Percentiles rank a stretch among this genome's conserved stretches.
phyloP scores from a whole-genome alignment of 768 basidiomycete genomes.

The Collybia mongolica region DNA sequence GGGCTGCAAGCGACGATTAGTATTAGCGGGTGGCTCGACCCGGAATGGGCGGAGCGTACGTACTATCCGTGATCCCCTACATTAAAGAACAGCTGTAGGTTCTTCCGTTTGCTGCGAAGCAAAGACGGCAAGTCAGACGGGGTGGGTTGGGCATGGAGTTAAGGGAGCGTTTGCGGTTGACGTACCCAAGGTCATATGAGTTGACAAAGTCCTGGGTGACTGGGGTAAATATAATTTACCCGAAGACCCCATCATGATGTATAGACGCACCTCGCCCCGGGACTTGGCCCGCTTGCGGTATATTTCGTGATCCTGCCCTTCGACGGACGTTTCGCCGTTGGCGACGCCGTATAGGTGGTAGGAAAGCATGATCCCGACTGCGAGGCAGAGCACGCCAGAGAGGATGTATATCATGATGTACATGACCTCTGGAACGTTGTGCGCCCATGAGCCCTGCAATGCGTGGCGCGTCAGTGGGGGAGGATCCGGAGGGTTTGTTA shows the following conservation, averaged over 20 bases:
- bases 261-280: conserved; percentile 69
- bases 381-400: conserved; percentile 68
- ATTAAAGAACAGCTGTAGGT: conserved; percentile 87
- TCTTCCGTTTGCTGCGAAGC: conserved; percentile 47
- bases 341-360: conserved; percentile 76
- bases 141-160: not conserved
- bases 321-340: conserved; percentile 84
- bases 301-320: conserved; percentile 81
- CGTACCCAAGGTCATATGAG: conserved; percentile 86
- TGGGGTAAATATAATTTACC: too few species aligned
- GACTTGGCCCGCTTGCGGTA: conserved; percentile 69
- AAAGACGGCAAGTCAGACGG: not conserved
- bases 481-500: conserved; percentile 31
- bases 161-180: conserved; percentile 3
- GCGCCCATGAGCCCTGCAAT: conserved; percentile 45
- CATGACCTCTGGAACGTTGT: conserved; percentile 62
- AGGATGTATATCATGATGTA: conserved; percentile 81
- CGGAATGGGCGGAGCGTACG: conserved; percentile 21
- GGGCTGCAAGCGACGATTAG: conserved; percentile 44
- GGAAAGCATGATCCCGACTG: conserved; percentile 66
- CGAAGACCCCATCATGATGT: too few species aligned
- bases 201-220: conserved; percentile 84
- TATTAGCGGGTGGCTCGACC: not conserved
- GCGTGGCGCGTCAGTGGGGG: not conserved
- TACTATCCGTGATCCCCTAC: conserved; percentile 79